Base-by-base conservation (phyloP, 2,329 filamentous ascomycete genomes). In the Dactylella cylindrospora region DNA sequence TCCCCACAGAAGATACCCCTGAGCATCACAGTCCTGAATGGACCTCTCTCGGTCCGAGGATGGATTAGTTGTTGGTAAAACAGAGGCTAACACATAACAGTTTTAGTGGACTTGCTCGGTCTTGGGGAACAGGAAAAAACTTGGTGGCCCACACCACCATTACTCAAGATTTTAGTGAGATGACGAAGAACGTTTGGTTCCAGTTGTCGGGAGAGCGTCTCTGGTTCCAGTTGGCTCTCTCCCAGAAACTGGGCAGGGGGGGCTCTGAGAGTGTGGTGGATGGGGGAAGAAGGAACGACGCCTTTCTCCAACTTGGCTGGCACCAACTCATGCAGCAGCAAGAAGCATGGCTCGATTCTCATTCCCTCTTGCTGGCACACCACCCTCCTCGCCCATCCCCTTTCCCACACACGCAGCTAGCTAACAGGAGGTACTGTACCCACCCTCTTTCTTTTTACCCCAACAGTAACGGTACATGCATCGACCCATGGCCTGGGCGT, bases 381-480 rank as follows among this genome's bases (percentile, higher is more conserved):
- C 57, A 54, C 49, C 47, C 49, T 41, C 57, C 49, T 59, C 28
- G 38, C 36, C 32, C n/a, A 31, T 50, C 22, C 26, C 19, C 41
- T 44, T 25, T 33, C 26, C 36, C 32, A 44, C 20, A 44, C 46
- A 38, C 35, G 49, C 47, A 59, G 53, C 39, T 35, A 39, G 46
- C n/a, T n/a, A n/a, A n/a, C n/a, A n/a, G n/a, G n/a, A n/a, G n/a
- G n/a, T n/a, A 35, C 36, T 31, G 26, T 62, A 49, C 54, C 49
- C 49, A 54, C 57, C 35, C 49, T 53, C 57, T 62, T 62, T 53
- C 57, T 62, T 62, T 61, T 54, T 53, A 49, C 57, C 57, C 55
- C 57, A 62, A 62, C 57, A 62, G 57, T 62, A 62, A 62, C 57
- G 57, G 57, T 62, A 62, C 57, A 62, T 62, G 57, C 57, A 62